These are phyloP conservation scores for Veloporphyrellus conicus DNA, from an alignment of 1,284 basidiomycete genomes.

Conservation along the genomic window DNA sequence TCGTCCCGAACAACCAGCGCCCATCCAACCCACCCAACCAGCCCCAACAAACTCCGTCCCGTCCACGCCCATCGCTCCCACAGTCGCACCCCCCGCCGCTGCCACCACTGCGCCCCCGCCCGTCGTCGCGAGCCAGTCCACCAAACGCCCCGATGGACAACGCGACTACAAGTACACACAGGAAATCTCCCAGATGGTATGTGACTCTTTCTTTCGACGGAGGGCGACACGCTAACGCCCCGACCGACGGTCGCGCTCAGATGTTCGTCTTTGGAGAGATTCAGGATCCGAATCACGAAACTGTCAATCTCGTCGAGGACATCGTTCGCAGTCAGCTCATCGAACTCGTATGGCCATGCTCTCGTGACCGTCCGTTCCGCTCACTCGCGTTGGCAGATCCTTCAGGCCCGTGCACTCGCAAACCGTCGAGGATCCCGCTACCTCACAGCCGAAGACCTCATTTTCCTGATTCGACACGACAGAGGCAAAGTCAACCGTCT, in stretches of 20 bases:
- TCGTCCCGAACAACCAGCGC: slow-evolving; percentile 23
- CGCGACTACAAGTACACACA: slow-evolving; percentile 65
- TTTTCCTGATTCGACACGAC: slow-evolving; percentile 95
- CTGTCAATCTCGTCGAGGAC: slow-evolving; percentile 90
- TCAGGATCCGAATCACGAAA: slow-evolving; percentile 83
- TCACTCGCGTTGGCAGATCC: slow-evolving; percentile 53
- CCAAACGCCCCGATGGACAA: slow-evolving; percentile 27
- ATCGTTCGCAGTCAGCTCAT: slow-evolving; percentile 92
- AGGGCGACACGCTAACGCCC: neutral
- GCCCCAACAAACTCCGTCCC: slow-evolving; percentile 18
- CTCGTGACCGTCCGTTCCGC: neutral
- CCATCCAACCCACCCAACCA: slow-evolving; percentile 21
- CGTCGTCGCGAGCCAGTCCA: slow-evolving; percentile 7
- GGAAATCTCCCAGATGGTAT: slow-evolving; percentile 80
- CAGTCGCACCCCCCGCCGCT: slow-evolving; percentile 4
- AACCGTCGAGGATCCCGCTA: slow-evolving; percentile 80
- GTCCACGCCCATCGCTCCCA: slow-evolving; percentile 21
- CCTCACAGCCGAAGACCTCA: slow-evolving; percentile 89
- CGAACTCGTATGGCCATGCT: slow-evolving; percentile 65
- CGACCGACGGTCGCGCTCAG: slow-evolving; percentile 37
- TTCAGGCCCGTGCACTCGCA: slow-evolving; percentile 84
- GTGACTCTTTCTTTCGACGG: neutral
- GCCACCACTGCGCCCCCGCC: slow-evolving; percentile 9
- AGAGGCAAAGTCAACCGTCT: slow-evolving; percentile 91
- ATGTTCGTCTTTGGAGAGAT: slow-evolving; percentile 98